Evolutionary conservation across 1,284 basidiomycete species (phyloP).

Genomic region (Meira miltonrushii): DNA sequence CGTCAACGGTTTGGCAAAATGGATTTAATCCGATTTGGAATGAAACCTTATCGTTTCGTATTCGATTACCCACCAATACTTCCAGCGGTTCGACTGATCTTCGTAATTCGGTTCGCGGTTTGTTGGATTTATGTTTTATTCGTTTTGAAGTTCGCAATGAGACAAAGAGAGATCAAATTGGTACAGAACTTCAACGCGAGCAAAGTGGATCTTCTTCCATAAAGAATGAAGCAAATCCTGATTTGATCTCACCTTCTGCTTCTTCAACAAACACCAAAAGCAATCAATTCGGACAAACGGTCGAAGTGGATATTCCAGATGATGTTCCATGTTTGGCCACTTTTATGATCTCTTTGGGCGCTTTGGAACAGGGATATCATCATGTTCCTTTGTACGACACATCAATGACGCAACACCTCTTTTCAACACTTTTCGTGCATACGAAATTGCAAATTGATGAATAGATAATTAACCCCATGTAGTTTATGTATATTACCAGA

Average conservation of each 20-base stretch:
- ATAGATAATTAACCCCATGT: not conserved
- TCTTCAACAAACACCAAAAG: not conserved
- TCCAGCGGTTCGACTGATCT: not conserved
- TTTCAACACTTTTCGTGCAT: slow-evolving; percentile 46
- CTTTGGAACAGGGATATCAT: slow-evolving; percentile 38
- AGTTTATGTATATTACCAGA: not conserved
- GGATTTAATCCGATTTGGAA: slow-evolving; percentile 49
- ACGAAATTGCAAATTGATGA: slow-evolving; percentile 14
- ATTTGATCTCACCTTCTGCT: not conserved
- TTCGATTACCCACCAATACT: slow-evolving; percentile 37
- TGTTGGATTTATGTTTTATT: slow-evolving; percentile 48
- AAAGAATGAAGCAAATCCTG: slow-evolving; percentile 24
- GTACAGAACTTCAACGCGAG: no score
- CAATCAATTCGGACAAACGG: not conserved
- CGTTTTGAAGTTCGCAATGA: slow-evolving; percentile 34
- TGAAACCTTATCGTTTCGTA: slow-evolving; percentile 26
- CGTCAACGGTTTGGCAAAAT: slow-evolving; percentile 32
- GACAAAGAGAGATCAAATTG: no score
- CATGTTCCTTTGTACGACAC: slow-evolving; percentile 47
- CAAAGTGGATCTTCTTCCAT: slow-evolving; percentile 6
- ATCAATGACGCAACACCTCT: slow-evolving; percentile 41
- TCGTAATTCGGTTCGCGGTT: slow-evolving; percentile 19
- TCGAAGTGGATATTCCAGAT: not conserved
- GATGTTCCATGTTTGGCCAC: slow-evolving; percentile 23
- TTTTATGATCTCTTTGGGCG: slow-evolving; percentile 24